These are phyloP conservation scores for Colletotrichum sp. DNA, from an alignment of 2,329 filamentous ascomycete species.

Conservation along the genomic window DNA sequence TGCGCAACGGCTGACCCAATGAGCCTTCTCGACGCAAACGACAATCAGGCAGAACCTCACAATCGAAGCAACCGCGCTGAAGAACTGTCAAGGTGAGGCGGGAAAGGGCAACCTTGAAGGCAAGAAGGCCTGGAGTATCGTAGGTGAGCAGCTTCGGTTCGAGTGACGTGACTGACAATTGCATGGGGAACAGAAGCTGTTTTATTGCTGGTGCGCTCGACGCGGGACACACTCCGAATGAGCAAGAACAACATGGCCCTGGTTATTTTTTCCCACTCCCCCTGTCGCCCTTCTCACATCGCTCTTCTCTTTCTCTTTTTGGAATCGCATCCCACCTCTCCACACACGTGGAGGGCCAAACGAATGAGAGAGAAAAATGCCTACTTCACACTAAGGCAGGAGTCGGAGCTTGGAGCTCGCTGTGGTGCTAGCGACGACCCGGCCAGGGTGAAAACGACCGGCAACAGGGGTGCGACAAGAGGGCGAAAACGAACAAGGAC, in stretches of 20 bases:
- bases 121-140: neutral
- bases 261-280: constrained; percentile 1
- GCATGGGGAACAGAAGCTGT: neutral
- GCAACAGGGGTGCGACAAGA: constrained; percentile 8
- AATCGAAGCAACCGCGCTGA: neutral
- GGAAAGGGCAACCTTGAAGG: neutral
- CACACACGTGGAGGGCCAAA: constrained; percentile 19
- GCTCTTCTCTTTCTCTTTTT: constrained; percentile 16
- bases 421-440: constrained; percentile 10
- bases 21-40: neutral
- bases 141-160: constrained; percentile 9
- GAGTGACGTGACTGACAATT: neutral
- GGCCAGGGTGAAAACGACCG: constrained; percentile 15
- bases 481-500: neutral
- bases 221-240: constrained; percentile 2
- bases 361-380: neutral
- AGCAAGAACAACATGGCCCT: constrained; percentile 4
- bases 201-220: constrained; percentile 12
- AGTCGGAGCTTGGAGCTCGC: constrained; percentile 13
- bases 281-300: neutral
- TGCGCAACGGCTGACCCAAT: neutral
- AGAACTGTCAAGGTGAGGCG: neutral
- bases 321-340: constrained; percentile 13
- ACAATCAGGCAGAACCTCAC: neutral
- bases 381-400: neutral